A percentile compares a stretch with the other conserved stretches of the same genome.
Evolutionary conservation across 2,329 filamentous ascomycete species (phyloP).

Genomic region (Ophiocordyceps camponoti-rufipedis): DNA sequence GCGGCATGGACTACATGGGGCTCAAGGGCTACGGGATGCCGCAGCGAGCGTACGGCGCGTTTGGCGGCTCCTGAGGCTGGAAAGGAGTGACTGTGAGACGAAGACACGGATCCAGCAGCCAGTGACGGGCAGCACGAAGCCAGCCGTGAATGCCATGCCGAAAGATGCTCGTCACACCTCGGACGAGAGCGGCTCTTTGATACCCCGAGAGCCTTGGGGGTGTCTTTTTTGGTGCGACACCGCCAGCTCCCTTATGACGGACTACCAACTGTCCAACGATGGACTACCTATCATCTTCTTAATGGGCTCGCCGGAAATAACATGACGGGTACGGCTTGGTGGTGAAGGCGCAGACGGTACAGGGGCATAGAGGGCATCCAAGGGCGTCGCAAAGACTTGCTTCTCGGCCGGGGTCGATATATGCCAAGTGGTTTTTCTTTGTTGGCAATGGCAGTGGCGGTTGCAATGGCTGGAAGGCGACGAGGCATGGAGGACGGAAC

Average conservation of each 20-base stretch:
- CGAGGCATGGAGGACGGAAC: too few species aligned
- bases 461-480: too few species aligned
- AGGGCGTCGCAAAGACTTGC: too few species aligned
- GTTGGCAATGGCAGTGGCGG: background rate
- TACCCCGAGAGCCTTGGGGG: background rate
- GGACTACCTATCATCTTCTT: too few species aligned
- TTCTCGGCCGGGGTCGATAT: background rate
- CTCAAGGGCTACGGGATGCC: conserved; percentile 19
- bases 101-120: too few species aligned
- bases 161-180: too few species aligned
- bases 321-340: too few species aligned
- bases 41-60: conserved; percentile 8
- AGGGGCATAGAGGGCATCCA: background rate
- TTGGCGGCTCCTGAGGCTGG: conserved; percentile 3
- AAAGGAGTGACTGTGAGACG: too few species aligned
- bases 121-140: too few species aligned
- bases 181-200: background rate
- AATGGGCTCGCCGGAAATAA: too few species aligned
- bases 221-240: background rate
- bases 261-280: background rate
- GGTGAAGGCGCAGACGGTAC: background rate
- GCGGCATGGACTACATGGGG: conserved; percentile 15
- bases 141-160: too few species aligned
- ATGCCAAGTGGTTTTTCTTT: background rate
- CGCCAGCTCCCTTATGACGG: background rate